phyloP scores from a whole-genome alignment of 2,329 filamentous ascomycete genomes.

The Neonectria magnoliae region DNA sequence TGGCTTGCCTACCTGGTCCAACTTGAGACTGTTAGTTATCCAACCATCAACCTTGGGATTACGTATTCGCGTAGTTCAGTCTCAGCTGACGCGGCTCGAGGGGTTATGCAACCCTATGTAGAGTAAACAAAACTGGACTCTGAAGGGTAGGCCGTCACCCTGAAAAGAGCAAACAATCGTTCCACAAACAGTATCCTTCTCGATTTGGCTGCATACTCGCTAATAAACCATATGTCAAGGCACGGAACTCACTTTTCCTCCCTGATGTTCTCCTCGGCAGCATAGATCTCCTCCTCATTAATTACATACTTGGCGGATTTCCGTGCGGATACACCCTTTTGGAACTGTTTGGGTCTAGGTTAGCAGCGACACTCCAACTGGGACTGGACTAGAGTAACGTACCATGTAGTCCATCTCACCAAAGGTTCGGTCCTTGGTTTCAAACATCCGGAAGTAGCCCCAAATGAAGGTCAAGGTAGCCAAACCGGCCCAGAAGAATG shows the following conservation, averaged over 20 bases:
- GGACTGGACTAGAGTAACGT: constrained; percentile 1
- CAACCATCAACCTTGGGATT: neutral
- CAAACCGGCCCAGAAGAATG: constrained; percentile 55
- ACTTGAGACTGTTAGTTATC: neutral
- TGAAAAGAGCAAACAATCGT: neutral
- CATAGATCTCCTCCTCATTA: constrained; percentile 48
- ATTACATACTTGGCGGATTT: constrained; percentile 51
- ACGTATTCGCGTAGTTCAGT: no score
- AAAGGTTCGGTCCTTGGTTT: constrained; percentile 57
- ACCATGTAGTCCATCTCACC: constrained; percentile 57
- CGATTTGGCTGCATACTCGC: neutral
- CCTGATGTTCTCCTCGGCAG: constrained; percentile 28
- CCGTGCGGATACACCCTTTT: constrained; percentile 50
- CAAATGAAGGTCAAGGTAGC: constrained; percentile 51
- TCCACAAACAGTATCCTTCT: neutral
- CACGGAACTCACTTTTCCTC: constrained; percentile 28
- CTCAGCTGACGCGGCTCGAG: neutral
- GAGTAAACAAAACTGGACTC: neutral
- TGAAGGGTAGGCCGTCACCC: neutral
- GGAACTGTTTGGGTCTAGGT: constrained; percentile 41
- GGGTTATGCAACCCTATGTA: neutral
- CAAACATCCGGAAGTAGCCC: constrained; percentile 56
- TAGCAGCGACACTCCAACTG: constrained; percentile 11
- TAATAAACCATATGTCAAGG: neutral
- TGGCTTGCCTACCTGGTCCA: constrained; percentile 7